Evolutionary conservation across 495 filamentous ascomycete species (phyloP).

Genomic region (Aspergillus kassunensis): DNA sequence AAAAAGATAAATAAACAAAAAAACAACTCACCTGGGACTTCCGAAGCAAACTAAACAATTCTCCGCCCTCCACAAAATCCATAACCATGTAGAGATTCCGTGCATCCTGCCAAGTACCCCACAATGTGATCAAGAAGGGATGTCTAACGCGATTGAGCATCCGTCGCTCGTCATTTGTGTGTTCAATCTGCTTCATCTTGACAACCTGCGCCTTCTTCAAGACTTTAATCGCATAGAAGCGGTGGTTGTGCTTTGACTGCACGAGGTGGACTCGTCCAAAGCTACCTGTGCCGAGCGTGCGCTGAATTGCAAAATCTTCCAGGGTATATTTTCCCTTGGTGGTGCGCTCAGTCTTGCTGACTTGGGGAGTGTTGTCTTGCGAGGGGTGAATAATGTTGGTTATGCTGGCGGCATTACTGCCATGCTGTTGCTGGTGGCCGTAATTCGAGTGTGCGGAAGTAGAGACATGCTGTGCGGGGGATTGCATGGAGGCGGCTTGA

Average conservation of each 20-base stretch:
- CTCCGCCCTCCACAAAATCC: slow-evolving; percentile 99
- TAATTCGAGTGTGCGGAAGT: slow-evolving; percentile 19
- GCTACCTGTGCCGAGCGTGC: slow-evolving; percentile 92
- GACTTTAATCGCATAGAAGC: slow-evolving; percentile 97
- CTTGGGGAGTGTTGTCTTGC: slow-evolving; percentile 23
- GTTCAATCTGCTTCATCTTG: slow-evolving; percentile 99
- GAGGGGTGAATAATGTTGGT: slow-evolving; percentile 40
- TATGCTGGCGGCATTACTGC: slow-evolving; percentile 43
- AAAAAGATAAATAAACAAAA: too few relatives aligned
- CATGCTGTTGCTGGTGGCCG: slow-evolving; percentile 23
- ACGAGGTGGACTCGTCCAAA: slow-evolving; percentile 96
- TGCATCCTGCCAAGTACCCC: slow-evolving; percentile 96
- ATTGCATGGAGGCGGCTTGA: slow-evolving; percentile 41
- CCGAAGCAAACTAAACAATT: slow-evolving; percentile 89
- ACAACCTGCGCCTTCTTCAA: slow-evolving; percentile 97
- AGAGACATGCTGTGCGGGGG: slow-evolving; percentile 31
- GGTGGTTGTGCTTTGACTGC: slow-evolving; percentile 93
- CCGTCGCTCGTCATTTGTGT: slow-evolving; percentile 93
- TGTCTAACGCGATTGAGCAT: slow-evolving; percentile 96
- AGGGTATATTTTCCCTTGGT: slow-evolving; percentile 99
- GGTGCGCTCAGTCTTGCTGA: slow-evolving; percentile 47
- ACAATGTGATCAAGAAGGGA: slow-evolving; percentile 93
- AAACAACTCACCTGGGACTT: slow-evolving; percentile 82
- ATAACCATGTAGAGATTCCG: slow-evolving; percentile 99
- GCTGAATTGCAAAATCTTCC: slow-evolving; percentile 77